Evolutionary conservation across 305 asterid genomes (phyloP), one percentile per base, ranked within the genome.

Genomic region (Rubia balearica): DNA sequence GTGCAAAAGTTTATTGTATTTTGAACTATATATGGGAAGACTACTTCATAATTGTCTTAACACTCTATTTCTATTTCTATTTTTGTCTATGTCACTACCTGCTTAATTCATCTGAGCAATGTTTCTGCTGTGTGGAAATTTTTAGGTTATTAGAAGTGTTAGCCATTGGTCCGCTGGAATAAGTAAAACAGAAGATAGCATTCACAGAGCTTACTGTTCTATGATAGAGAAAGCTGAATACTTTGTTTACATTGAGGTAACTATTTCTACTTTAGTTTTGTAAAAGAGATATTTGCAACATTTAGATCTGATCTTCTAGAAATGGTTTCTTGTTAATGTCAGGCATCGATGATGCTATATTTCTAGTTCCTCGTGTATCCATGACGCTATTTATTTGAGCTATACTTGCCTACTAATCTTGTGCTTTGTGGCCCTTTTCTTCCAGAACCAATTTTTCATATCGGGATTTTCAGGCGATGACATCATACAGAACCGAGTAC

Each of bases 101-200:
- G 57, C 33, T 51, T 68, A 59, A 68, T 68, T 65, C 21, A 22
- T 45, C 40, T 49, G 38, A 72, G 41, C 49, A 61, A 3, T 69
- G 30, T 67, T 67, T 80, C 65, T 77, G 74, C 40, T 78, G 68
- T 76, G 55, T 63, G 43, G 65, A 59, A 48, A 42, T 42, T 75
- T 43, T 62, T 81, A 92, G 98, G 85, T 93, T 69, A 86, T 93
- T 83, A 87, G 97, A 88, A 93, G 98, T 76, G 98, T 90, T 75
- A 83, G 96, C 83, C 96, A 93, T 59, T 93, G 98, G 98, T 93
- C 98, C 76, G 97, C 97, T 76, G 98, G 98, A 72, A 90, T 90
- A 75, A 88, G 86, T 74, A 90, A 87, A 85, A 90, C 96, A 65
- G 98, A 93, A 81, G 98, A 93, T 81, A 93, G 98, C 88, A 93